Percentiles rank a stretch among this genome's conserved stretches.
Evolutionary conservation across 2,329 filamentous ascomycete species (phyloP).

Genomic region (Lecanosticta acicola): DNA sequence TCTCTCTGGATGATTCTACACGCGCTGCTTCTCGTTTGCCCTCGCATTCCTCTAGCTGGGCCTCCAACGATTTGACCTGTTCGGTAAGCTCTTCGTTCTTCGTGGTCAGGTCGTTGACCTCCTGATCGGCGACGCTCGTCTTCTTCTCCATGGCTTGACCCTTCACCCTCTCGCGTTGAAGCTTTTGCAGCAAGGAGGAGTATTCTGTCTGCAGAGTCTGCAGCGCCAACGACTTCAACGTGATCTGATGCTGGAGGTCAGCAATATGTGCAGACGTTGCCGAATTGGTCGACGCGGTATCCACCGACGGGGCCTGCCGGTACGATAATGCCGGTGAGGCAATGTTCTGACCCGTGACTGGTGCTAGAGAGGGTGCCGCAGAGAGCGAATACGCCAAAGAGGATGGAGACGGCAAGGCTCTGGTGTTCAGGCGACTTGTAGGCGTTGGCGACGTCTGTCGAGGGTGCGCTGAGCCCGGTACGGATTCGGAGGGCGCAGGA

Average conservation of each 20-base stretch:
- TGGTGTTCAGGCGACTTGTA: constrained; percentile 5
- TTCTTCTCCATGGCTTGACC: constrained; percentile 49
- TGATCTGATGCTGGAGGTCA: constrained; percentile 51
- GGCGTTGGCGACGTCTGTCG: constrained; percentile 18
- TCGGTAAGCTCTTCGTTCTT: constrained; percentile 47
- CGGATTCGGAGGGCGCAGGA: constrained; percentile 18
- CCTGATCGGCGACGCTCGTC: constrained; percentile 45
- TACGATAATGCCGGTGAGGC: constrained; percentile 25
- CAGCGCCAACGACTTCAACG: constrained; percentile 48
- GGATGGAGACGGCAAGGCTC: constrained; percentile 25
- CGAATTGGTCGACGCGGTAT: constrained; percentile 23
- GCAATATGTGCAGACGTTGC: constrained; percentile 38
- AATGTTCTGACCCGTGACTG: constrained; percentile 14
- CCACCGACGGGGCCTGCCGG: constrained; percentile 20
- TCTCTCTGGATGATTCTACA: constrained; percentile 39
- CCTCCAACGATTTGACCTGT: constrained; percentile 45
- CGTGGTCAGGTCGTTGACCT: constrained; percentile 48
- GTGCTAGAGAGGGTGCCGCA: constrained; percentile 14
- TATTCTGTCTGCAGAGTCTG: constrained; percentile 52
- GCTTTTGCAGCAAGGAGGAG: constrained; percentile 47
- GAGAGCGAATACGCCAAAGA: constrained; percentile 21
- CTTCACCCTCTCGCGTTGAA: constrained; percentile 47
- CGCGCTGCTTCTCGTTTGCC: constrained; percentile 45
- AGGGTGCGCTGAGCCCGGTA: constrained; percentile 20
- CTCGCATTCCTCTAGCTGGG: constrained; percentile 45